Evolutionary conservation across 2,329 filamentous ascomycete genomes (phyloP).

Genomic region (Penicillium sumatraense): DNA sequence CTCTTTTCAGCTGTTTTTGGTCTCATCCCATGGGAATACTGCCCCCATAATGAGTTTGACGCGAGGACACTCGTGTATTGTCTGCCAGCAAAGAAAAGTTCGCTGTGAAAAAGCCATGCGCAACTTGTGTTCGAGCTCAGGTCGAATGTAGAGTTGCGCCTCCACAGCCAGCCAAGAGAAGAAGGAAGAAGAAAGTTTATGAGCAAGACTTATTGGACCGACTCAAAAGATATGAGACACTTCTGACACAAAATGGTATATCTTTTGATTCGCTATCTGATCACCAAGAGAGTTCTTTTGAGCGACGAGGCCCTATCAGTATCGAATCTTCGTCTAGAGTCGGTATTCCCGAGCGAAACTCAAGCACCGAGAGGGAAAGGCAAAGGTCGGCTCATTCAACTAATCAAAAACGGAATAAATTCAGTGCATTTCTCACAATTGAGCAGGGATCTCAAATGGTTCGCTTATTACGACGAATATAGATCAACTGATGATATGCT

Average conservation of each 20-base stretch:
- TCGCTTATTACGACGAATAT: conserved; percentile 43
- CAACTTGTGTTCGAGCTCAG: conserved; percentile 67
- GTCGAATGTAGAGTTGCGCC: conserved; percentile 57
- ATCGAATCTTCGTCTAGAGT: not conserved
- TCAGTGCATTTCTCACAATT: not conserved
- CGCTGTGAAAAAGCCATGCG: conserved; percentile 73
- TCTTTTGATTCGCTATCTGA: conserved; percentile 64
- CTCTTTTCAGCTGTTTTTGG: too few species aligned
- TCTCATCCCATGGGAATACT: too few species aligned
- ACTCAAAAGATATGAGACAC: conserved; percentile 67
- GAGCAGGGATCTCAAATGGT: conserved; percentile 16
- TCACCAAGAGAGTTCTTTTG: not conserved
- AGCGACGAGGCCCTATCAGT: not conserved
- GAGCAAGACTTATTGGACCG: conserved; percentile 71
- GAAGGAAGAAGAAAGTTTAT: conserved; percentile 64
- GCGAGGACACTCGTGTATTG: conserved; percentile 39
- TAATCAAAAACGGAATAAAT: not conserved
- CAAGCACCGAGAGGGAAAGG: not conserved
- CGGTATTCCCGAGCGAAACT: not conserved
- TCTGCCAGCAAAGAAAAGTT: conserved; percentile 69
- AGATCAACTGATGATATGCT: conserved; percentile 55
- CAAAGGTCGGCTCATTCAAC: not conserved
- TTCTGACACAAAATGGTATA: conserved; percentile 68
- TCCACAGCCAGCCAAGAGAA: conserved; percentile 55
- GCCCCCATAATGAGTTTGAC: conserved; percentile 7